Evolutionary conservation across 2,329 filamentous ascomycete genomes (phyloP).

Genomic region (Diaporthe ampelina): DNA sequence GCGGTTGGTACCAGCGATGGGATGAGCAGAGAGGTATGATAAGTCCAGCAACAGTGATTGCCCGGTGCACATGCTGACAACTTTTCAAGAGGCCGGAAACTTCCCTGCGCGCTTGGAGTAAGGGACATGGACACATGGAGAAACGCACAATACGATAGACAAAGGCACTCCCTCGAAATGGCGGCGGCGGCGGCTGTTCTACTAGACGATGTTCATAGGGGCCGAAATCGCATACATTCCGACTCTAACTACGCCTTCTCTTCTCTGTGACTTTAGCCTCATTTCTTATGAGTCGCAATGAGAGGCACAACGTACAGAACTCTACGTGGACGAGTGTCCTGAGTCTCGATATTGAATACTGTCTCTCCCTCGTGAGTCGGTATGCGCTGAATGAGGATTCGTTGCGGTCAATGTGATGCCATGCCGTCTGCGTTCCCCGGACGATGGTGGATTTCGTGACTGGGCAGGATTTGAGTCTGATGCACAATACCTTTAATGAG

Average conservation of each 20-base stretch:
- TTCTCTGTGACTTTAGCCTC: not conserved
- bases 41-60: conserved; percentile 43
- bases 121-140: conserved; percentile 40
- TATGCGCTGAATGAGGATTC: not conserved
- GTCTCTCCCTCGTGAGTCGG: not conserved
- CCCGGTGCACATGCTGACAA: conserved; percentile 42
- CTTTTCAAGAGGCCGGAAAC: conserved; percentile 71
- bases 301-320: not conserved
- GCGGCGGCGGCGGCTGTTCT: conserved; percentile 30
- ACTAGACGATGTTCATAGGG: conserved; percentile 46
- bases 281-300: not conserved
- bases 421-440: no score
- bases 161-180: conserved; percentile 30
- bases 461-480: not conserved
- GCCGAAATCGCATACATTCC: conserved; percentile 39
- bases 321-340: not conserved
- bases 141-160: conserved; percentile 37
- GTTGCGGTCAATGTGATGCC: not conserved
- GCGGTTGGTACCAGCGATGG: conserved; percentile 93
- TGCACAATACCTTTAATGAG: not conserved
- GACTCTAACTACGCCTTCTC: conserved; percentile 3
- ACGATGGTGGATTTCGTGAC: no score
- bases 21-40: conserved; percentile 89
- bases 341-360: not conserved
- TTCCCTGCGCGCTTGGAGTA: conserved; percentile 78